Evolutionary conservation across 305 asterid species (phyloP), one percentile per base, ranked within the genome.

Genomic region (Petunia hybrid): DNA sequence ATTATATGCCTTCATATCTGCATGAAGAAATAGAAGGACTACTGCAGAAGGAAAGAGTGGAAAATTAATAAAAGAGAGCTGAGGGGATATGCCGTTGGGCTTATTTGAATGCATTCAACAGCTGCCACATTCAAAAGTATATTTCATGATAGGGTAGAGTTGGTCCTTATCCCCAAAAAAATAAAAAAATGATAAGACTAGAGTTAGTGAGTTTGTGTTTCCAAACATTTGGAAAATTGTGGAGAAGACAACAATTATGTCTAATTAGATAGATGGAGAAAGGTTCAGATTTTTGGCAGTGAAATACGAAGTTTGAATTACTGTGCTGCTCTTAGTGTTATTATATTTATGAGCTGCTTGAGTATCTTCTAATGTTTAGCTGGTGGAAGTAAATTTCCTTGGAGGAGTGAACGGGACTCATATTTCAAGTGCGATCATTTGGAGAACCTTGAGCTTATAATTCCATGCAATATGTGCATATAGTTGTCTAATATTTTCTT

Each of bases 361-460:
- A 40, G 53, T 41, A 6, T 6, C 42, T 48, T 48, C 56, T 48
- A 9, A 48, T 48, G 53, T 46, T 22, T 22, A 22, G 31, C 31
- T 14, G 12, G 41, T 0, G 14, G 13, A 48, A 48, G 56, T 31
- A 66, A 66, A 22, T 35, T 40, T 66, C 36, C 73, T 66, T 66
- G 73, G 73, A 66, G 51, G 74, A 67, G 41, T 41, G 74, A 66
- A 66, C 53, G 6, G 38, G 53, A 31, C 74, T 67, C 2, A 41
- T 67, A 67, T 45, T 41, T 41, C 51, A 41, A 67, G 74, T 36
- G 36, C 40, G 74, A 41, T 66, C 40, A 6, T 3, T 41, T 67
- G 53, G 74, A 67, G 39, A 65, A 41, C 3, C 74, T 41, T 67
- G 53, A 13, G 53, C 51, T 66, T 14, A 66, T 35, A 67, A 67